Evolutionary conservation across 495 filamentous ascomycete genomes (phyloP), one percentile per base, ranked within the genome.

Genomic region (Penicillium paradoxum): DNA sequence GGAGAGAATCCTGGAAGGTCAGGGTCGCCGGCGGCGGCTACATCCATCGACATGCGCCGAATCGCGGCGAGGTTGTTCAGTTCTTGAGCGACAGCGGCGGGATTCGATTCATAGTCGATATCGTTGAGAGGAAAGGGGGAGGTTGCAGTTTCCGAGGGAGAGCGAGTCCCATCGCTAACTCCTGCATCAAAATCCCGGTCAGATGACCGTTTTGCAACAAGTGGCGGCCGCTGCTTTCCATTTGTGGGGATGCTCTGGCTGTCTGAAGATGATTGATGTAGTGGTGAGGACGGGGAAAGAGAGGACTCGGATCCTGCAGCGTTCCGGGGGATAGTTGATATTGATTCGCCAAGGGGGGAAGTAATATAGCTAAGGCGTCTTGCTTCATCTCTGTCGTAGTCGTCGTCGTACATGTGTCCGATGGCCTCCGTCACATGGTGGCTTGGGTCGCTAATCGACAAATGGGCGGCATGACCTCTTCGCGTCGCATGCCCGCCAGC

Each of bases 351-450:
- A 34, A 76, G 72, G 17, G 83, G 79, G 2, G 81, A 79, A 29
- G 74, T 63, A 49, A 83, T 73, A 72, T 86, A 87, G 65, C 83
- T 88, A 45, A 86, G 70, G 39, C 84, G 84, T 46, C 83, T 71
- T 8, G 76, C 73, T 38, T 85, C 78, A 60, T 76, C 71, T 60
- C 72, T 78, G 55, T 88, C 82, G 62, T 90, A 85, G 66, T 88
- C 83, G 64, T 91, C 87, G 61, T 86, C 89, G 73, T 98, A 98
- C 84, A 97, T 85, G 65, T 93, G 90, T 33, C 91, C 91, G 65
- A 98, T 97, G 40, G 91, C 89, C 65, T 98, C 93, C 33, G 93
- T 98, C 66, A 97, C 92, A 82, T 98, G 93, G 76, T 97, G 92
- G 69, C 82, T 89, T 57, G 86, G 82, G 62, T 89, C 86, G 70